Evolutionary conservation across 192 early-diverging fungal genomes (phyloP), one percentile per base, ranked within the genome.

Genomic region (Fimicolochytrium jonesii): DNA sequence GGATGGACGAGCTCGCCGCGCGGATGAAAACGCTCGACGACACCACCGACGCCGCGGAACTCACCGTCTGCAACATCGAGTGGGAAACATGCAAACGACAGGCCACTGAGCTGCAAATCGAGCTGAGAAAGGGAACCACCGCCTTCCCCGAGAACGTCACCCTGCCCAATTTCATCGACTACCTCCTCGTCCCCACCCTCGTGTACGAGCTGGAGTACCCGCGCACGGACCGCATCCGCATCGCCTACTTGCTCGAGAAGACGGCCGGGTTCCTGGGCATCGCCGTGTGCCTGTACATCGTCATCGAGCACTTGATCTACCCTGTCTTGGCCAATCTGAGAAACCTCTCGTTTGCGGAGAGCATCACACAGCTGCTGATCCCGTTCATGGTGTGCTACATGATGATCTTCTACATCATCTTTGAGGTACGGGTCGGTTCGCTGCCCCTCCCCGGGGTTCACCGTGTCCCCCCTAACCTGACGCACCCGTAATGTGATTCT

Each of bases 141-240:
- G 39, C 17, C 18, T 95, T 88, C 71, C 93, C 95, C 0, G 67
- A 77, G 7, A 94, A 94, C 61, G 68, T 93, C 29, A 94, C 91
- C 6, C 35, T 92, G 45, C 34, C 41, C 31, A 98, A 95, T 70
- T 98, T 88, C 72, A 32, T 86, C 5, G 89, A 94, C 72, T 98
- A 90, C 74, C 74, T 94, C 59, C 72, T 93, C 11, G 78, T 94
- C 10, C 95, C 95, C 9, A 82, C 90, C 6, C 79, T 98, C 52
- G 94, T 98, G 6, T 98, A 98, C 61, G 90, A 94, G 71, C 73
- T 95, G 33, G 87, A 92, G 59, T 98, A 94, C 63, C 95, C 95
- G 32, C 81, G 95, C 31, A 95, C 92, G 9, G 62, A 22, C 63
- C 86, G 82, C 11, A 92, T 98, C 70, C 88, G 92, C 11, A 87